Evolutionary conservation across 768 basidiomycete species (phyloP).

Genomic region (Rhodotorula babjevae): DNA sequence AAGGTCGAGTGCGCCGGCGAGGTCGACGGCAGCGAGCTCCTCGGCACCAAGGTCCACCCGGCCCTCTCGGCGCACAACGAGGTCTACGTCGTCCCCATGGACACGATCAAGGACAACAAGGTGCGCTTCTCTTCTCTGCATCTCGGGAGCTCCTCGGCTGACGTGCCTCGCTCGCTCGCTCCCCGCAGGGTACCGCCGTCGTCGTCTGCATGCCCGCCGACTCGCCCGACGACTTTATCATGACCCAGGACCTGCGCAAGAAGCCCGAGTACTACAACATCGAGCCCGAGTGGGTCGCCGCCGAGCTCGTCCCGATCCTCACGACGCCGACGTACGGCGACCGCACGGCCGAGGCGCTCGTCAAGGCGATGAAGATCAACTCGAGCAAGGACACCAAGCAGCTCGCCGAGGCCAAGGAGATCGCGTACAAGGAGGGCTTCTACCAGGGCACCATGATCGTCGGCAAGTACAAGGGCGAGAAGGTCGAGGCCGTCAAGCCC

Average conservation of each 20-base stretch:
- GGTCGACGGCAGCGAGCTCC: constrained; percentile 68
- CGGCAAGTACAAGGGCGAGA: constrained; percentile 81
- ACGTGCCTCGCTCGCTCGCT: background rate
- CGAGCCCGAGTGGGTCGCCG: constrained; percentile 74
- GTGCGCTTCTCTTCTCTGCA: constrained; percentile 48
- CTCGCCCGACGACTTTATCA: constrained; percentile 93
- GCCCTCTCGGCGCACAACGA: constrained; percentile 75
- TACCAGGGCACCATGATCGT: constrained; percentile 86
- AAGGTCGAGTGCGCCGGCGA: constrained; percentile 54
- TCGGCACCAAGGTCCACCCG: constrained; percentile 86
- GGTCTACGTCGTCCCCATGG: constrained; percentile 98
- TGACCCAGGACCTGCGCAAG: constrained; percentile 83
- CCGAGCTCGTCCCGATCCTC: constrained; percentile 82
- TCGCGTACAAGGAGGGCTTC: constrained; percentile 98
- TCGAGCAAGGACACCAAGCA: constrained; percentile 91
- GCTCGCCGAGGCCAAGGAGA: constrained; percentile 91
- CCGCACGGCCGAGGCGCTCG: constrained; percentile 73
- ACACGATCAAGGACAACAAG: constrained; percentile 90
- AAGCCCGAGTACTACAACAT: constrained; percentile 96
- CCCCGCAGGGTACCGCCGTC: constrained; percentile 78
- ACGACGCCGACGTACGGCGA: constrained; percentile 88
- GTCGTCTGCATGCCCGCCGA: constrained; percentile 98
- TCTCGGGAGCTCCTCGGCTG: background rate
- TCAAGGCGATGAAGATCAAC: constrained; percentile 86
- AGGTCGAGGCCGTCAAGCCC: constrained; percentile 84